Conservation (phyloP, 2,329 filamentous ascomycete species). For the Aspergillus fumigatiaffinis region DNA sequence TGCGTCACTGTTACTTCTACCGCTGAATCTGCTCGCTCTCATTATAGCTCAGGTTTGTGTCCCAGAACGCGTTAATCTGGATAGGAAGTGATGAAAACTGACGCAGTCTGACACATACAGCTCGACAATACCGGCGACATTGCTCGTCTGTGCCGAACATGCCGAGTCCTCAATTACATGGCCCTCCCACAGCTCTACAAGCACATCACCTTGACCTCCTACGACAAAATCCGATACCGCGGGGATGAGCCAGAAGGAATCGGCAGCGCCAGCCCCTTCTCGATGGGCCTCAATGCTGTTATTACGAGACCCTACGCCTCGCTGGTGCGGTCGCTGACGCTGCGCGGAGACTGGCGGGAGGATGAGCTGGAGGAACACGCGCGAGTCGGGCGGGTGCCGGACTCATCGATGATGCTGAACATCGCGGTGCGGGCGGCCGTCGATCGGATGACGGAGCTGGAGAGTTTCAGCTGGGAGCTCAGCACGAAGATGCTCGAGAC, state of each 20-base stretch:
- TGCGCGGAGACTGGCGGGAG: slow-evolving; percentile 57
- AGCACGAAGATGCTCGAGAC: slow-evolving; percentile 58
- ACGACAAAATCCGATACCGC: slow-evolving; percentile 56
- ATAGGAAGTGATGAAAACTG: neutral
- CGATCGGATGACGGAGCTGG: slow-evolving; percentile 55
- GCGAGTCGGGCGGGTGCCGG: slow-evolving; percentile 56
- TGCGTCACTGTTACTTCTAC: slow-evolving; percentile 41
- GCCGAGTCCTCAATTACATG: slow-evolving; percentile 62
- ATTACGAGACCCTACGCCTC: slow-evolving; percentile 52
- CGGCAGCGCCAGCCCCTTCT: slow-evolving; percentile 60
- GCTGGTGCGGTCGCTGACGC: slow-evolving; percentile 50
- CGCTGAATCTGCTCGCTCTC: slow-evolving; percentile 55
- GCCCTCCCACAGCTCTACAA: slow-evolving; percentile 58
- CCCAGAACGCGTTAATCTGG: neutral
- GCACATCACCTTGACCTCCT: slow-evolving; percentile 53
- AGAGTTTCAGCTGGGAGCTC: slow-evolving; percentile 58
- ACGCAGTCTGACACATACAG: slow-evolving; percentile 30
- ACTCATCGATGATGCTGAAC: slow-evolving; percentile 62
- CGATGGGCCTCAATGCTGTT: slow-evolving; percentile 60
- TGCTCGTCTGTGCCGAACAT: slow-evolving; percentile 57
- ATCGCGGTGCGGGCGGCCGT: slow-evolving; percentile 56
- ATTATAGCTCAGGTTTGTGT: slow-evolving; percentile 52
- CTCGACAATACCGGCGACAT: slow-evolving; percentile 57
- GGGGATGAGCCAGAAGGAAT: slow-evolving; percentile 57
- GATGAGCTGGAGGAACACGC: slow-evolving; percentile 55